Percentiles rank a stretch among this genome's conserved stretches.
Evolutionary conservation across 192 early-diverging fungal species (phyloP).

Genomic region (Podochytrium sp.): DNA sequence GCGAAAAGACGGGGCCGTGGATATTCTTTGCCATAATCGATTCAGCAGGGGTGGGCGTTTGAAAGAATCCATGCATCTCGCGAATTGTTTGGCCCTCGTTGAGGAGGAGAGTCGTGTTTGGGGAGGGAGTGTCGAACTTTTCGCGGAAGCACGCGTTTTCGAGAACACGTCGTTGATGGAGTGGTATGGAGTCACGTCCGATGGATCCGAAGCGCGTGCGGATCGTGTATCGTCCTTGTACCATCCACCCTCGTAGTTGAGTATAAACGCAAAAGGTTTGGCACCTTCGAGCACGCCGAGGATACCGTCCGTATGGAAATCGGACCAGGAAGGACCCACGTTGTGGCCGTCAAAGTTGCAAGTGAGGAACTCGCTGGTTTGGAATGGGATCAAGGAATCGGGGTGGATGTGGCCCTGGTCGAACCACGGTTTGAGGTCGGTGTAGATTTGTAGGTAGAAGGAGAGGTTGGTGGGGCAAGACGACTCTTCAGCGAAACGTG

Average conservation of each 20-base stretch:
- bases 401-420: too few relatives aligned
- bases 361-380: too few relatives aligned
- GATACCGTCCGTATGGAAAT: too few relatives aligned
- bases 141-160: neutral
- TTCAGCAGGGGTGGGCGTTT: neutral
- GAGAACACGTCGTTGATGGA: neutral
- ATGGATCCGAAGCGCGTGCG: neutral
- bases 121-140: neutral
- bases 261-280: neutral
- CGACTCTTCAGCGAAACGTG: too few relatives aligned
- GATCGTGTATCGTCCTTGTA: too few relatives aligned
- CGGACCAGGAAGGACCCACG: too few relatives aligned
- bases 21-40: neutral
- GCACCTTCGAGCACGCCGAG: too few relatives aligned
- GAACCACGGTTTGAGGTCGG: too few relatives aligned
- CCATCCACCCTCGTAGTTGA: neutral
- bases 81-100: neutral
- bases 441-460: too few relatives aligned
- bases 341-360: too few relatives aligned
- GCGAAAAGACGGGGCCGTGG: slow-evolving; percentile 11
- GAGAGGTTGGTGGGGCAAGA: too few relatives aligned
- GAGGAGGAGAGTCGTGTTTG: neutral
- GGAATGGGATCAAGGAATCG: too few relatives aligned
- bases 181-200: neutral
- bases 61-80: slow-evolving; percentile 6